Base-by-base conservation (phyloP, 208 protist genomes). In the Porcisia deanei region DNA sequence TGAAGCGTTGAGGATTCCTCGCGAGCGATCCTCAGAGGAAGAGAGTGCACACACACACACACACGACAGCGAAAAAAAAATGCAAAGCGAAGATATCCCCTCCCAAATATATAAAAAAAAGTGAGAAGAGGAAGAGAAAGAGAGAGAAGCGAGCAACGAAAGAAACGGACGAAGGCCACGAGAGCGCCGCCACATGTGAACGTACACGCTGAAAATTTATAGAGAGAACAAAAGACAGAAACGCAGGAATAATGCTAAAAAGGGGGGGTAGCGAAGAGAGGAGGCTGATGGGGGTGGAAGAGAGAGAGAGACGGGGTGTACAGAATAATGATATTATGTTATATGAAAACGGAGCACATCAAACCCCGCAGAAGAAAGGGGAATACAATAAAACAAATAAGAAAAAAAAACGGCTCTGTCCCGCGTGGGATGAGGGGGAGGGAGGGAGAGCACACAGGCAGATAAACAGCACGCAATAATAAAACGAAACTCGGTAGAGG, bases 71-170 rank as follows among this genome's bases (percentile, higher is more conserved):
- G 6, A 12, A n/a, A 1, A 43, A 4, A 22, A 43, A 55, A 61
- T 41, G 47, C 43, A 72, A 58, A 1, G 43, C 53, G 34, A 53
- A 30, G 30, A 71, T 61, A 20, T 34, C 58, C 2, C 4, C 1
- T 34, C 1, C 58, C 2, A 61, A 34, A 37, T 61, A 30, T 22
- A 37, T 61, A 30, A 7, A 47, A 43, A 14, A 14, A 49, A 43
- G 66, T 8, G 37, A 75, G 72, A 18, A 81, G 22, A 71, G 8
- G 54, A 41, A 70, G 34, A 59, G 2, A 53, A 20, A 63, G 1
- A 63, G 2, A 63, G 41, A 67, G 61, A 25, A 30, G 22, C 5
- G 3, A 37, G 18, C 37, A 58, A 12, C 58, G 30, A 34, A 61
- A 18, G 41, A 45, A 37, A 41, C 1, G 37, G 16, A 65, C 7